These are phyloP conservation scores for Coemansia sp. DNA, from an alignment of 192 early-diverging fungal species.

Conservation along the genomic window DNA sequence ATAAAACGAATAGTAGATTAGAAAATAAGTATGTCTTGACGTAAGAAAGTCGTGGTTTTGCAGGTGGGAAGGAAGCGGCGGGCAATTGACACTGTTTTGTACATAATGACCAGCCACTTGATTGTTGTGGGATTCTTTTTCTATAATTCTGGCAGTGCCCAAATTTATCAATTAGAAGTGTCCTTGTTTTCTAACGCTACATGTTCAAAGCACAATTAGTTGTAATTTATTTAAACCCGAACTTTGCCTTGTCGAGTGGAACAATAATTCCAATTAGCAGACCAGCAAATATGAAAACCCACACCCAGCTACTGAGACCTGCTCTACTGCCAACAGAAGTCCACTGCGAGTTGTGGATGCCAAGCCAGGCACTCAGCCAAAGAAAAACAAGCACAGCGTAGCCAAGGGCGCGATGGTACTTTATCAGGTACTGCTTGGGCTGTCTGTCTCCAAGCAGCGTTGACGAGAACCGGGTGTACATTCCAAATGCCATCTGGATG, in stretches of 20 bases:
- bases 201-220: too few relatives aligned
- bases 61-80: neutral
- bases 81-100: neutral
- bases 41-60: neutral
- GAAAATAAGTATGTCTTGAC: neutral
- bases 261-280: constrained; percentile 21
- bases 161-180: too few relatives aligned
- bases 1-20: neutral
- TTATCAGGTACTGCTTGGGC: constrained; percentile 12
- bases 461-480: neutral
- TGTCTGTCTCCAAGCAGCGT: neutral
- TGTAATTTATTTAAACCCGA: constrained; percentile 11
- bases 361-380: constrained; percentile 39
- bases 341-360: constrained; percentile 26
- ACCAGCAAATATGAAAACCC: constrained; percentile 16
- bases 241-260: constrained; percentile 15
- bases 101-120: neutral
- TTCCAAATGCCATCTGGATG: constrained; percentile 13
- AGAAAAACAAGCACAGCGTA: constrained; percentile 12
- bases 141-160: too few relatives aligned
- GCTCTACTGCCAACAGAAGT: neutral
- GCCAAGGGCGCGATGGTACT: constrained; percentile 16
- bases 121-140: neutral
- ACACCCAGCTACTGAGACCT: constrained; percentile 14
- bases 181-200: too few relatives aligned